These are phyloP conservation scores for Fusarium sp. DNA, from an alignment of 2,329 filamentous ascomycete species.

Conservation along the genomic window DNA sequence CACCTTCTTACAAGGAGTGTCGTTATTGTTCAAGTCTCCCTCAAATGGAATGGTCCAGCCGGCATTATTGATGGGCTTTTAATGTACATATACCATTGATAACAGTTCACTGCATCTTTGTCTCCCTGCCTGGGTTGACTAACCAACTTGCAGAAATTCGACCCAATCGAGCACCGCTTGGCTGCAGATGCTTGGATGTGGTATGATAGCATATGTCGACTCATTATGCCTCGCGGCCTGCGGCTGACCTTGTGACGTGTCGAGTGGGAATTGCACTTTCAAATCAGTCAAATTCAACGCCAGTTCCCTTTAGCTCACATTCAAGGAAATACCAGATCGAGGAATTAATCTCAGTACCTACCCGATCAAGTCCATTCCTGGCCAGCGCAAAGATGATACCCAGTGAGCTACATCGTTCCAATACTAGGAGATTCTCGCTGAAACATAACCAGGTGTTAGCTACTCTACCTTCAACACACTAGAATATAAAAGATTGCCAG, in stretches of 20 bases:
- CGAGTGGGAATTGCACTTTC: not conserved
- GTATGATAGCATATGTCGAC: not conserved
- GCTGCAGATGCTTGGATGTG: not conserved
- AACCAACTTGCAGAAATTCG: not conserved
- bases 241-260: not conserved
- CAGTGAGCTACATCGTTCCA: not conserved
- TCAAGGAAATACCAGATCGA: not conserved
- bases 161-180: not conserved
- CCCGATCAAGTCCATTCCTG: not conserved
- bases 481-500: not conserved
- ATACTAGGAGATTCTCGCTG: not conserved
- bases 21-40: not conserved
- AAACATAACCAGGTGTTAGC: not conserved
- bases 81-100: not conserved
- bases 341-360: not conserved
- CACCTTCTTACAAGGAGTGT: not conserved
- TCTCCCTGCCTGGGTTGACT: not conserved
- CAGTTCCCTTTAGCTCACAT: not conserved
- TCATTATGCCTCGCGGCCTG: not conserved
- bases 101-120: not conserved
- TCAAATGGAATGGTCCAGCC: not conserved
- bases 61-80: not conserved
- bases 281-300: not conserved
- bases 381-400: not conserved
- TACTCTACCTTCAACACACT: not conserved